Evolutionary conservation across 2,329 filamentous ascomycete genomes (phyloP).

Genomic region (Fusarium paranaense): DNA sequence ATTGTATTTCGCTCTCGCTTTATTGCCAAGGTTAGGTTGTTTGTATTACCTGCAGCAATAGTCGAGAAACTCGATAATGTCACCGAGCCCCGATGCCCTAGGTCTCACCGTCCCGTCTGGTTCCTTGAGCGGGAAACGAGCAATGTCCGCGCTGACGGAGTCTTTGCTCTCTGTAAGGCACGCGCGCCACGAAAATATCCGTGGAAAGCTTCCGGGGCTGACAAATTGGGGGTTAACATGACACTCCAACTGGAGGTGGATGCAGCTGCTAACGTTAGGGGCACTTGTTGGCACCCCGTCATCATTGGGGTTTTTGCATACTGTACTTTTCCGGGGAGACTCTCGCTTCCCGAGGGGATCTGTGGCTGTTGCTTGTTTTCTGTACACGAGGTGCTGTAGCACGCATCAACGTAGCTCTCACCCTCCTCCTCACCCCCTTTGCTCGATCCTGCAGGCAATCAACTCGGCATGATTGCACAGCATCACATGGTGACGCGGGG

Average conservation of each 20-base stretch:
- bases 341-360: not conserved
- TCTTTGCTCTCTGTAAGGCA: slow-evolving; percentile 1
- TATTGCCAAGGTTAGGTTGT: not conserved
- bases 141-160: not conserved
- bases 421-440: not conserved
- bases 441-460: slow-evolving; percentile 15
- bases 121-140: not conserved
- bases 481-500: not conserved
- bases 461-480: slow-evolving; percentile 5
- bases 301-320: slow-evolving; percentile 10
- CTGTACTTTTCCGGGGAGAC: not conserved
- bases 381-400: not conserved
- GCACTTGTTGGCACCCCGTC: slow-evolving; percentile 5
- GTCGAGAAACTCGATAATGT: not conserved
- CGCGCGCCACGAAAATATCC: slow-evolving; percentile 1
- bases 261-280: slow-evolving; percentile 18
- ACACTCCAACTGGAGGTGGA: slow-evolving; percentile 22
- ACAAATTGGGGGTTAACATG: slow-evolving; percentile 32
- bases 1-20: not conserved
- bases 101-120: not conserved
- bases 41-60: not conserved
- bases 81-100: not conserved
- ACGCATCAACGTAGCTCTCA: slow-evolving; percentile 5
- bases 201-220: slow-evolving; percentile 13
- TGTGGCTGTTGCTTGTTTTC: not conserved